Base-by-base conservation (phyloP, 192 early-diverging fungal genomes). In the Geranomyces michiganensis region DNA sequence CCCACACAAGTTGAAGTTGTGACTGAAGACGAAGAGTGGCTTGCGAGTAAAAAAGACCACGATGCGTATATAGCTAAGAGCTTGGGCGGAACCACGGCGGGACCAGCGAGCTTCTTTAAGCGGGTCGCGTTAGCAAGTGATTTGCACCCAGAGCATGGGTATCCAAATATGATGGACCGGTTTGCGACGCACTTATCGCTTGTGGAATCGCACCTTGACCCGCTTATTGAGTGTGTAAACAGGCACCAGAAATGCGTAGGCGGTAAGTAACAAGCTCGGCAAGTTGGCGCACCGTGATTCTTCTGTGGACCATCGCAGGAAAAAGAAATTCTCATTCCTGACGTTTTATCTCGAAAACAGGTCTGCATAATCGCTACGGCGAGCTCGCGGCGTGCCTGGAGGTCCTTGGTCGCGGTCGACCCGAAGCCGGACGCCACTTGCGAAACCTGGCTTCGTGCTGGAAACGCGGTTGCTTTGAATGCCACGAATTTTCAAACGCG, bases 401-500 rank as follows among this genome's bases (percentile, higher is more conserved):
- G 51, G 62, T 33, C n/a, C 33, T 73, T 9, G 71, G 48, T n/a
- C 71, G 71, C 13, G 71, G 71, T 7, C 9, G 32, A 24, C 6
- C 33, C 12, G 63, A 73, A 27, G 71, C 65, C 17, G 63, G 63
- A 14, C 45, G 71, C 24, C 22, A 51, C 19, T 1, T 58, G 33
- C 46, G 71, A 22, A 64, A 73, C 45, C 15, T 73, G 12, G 41
- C 49, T 8, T 73, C 63, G 62, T 73, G 71, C 51, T 73, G 71
- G 71, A 65, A 64, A 55, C 62, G 49, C 56, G 64, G 64, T 10
- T 73, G 71, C 45, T 71, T 55, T 21, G 71, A 66, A 55, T 73
- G 71, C 43, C 71, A 73, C 43, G 71, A 73, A 36, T 73, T 73
- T 55, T 73, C 71, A 27, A 31, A 26, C 36, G 67, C 71, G 12